These are phyloP conservation scores for Globisporangium iwayamae DNA, from an alignment of 352 stramenopile genomes.

Conservation along the genomic window DNA sequence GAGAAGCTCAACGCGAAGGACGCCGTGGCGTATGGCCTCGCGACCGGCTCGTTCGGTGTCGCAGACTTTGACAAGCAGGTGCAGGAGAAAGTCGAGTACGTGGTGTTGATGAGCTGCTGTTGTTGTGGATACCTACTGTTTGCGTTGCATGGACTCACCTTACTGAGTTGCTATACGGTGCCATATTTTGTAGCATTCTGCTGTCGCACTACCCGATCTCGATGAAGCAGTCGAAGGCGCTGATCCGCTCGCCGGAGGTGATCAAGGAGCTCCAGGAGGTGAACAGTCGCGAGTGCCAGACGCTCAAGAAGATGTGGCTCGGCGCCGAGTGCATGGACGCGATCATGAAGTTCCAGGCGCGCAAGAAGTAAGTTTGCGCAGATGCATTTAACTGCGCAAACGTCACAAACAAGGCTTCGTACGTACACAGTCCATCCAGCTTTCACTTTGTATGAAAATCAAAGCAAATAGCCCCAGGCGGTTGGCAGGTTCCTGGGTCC, in stretches of 20 bases:
- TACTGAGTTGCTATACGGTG: neutral
- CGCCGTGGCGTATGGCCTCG: conserved; percentile 40
- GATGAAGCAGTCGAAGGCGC: conserved; percentile 57
- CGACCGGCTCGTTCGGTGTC: conserved; percentile 50
- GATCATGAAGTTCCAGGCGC: conserved; percentile 71
- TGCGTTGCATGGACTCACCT: no score
- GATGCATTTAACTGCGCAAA: neutral
- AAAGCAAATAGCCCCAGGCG: no score
- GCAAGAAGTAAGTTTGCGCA: conserved; percentile 33
- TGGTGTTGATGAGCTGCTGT: conserved; percentile 8
- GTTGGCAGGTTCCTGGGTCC: no score
- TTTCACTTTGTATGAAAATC: no score
- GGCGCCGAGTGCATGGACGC: conserved; percentile 71
- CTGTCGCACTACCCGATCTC: conserved; percentile 62
- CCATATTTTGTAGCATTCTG: conserved; percentile 29
- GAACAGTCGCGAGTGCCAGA: conserved; percentile 55
- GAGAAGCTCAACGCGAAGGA: conserved; percentile 77
- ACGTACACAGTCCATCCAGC: no score
- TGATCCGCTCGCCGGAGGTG: conserved; percentile 43
- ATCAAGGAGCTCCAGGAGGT: conserved; percentile 54
- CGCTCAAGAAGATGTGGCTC: conserved; percentile 74
- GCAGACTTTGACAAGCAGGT: conserved; percentile 61
- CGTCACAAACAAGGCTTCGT: no score
- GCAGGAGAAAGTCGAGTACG: conserved; percentile 55
- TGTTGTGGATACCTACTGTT: neutral